Evolutionary conservation across 2,329 filamentous ascomycete genomes (phyloP), one percentile per base, ranked within the genome.

Genomic region (Myriangium duriaei): DNA sequence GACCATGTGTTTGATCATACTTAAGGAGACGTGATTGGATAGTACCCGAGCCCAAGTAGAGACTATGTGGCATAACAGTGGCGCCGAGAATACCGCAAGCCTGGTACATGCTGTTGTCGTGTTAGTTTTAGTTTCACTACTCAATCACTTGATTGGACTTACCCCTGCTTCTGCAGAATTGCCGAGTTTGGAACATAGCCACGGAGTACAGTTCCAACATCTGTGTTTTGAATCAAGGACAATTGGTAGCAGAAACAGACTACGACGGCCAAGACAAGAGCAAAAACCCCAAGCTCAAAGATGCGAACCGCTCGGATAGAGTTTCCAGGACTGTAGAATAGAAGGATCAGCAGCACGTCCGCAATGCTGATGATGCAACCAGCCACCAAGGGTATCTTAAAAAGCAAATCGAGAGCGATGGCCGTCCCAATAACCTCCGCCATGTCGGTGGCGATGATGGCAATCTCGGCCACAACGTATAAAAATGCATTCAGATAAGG

Each of bases 81-180:
- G 81, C 81, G 2, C 81, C 81, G 0, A 86, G 64, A 41, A 86
- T 86, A 36, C 81, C 81, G 45, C 81, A 86, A 1, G 79, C 72
- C 56, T 81, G 76, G 52, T 81, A 82, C 0, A 78, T 51, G 33
- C n/a, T 65, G 50, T 30, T 5, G 28, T 13, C 1, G 12, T 6
- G 3, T n/a, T 57, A 32, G 16, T 57, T 49, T 15, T n/a, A 5
- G 1, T 11, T 9, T n/a, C 4, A 5, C 24, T 11, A 21, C 30
- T 7, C n/a, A 17, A 32, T 16, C 3, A 15, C 19, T 5, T 11
- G 12, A 12, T 26, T 12, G 24, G 11, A 15, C 9, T 58, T n/a
- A n/a, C n/a, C 68, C 77, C 50, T 74, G 50, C 2, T 68, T 65
- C 51, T 79, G 59, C 1, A 79, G 59, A 2, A 81, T 55, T 3